Conservation (phyloP, 176 grass and related monocot species). For the Rhynchospora tenuis region DNA sequence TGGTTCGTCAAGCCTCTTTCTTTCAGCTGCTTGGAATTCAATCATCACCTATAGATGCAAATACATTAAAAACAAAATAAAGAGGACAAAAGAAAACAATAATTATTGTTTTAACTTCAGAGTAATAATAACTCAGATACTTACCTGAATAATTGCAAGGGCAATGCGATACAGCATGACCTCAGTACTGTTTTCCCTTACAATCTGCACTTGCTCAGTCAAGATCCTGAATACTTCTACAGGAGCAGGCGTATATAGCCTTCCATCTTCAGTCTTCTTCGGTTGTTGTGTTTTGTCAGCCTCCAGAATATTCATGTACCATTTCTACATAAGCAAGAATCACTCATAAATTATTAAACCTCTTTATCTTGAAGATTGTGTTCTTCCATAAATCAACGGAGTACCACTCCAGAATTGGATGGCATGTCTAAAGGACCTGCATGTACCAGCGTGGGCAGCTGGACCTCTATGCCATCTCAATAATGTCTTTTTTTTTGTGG, state of each 20-base stretch:
- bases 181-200: slow-evolving; percentile 95
- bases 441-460: background rate
- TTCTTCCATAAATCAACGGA: background rate
- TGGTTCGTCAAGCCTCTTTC: slow-evolving; percentile 77
- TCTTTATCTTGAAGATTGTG: slow-evolving; percentile 13
- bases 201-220: slow-evolving; percentile 94
- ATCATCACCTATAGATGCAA: slow-evolving; percentile 78
- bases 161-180: slow-evolving; percentile 98
- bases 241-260: slow-evolving; percentile 85
- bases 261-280: slow-evolving; percentile 82
- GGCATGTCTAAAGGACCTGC: background rate
- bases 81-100: background rate
- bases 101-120: slow-evolving; percentile 12
- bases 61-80: slow-evolving; percentile 19
- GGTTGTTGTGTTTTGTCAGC: slow-evolving; percentile 95
- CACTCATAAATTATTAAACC: background rate
- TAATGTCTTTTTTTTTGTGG: background rate
- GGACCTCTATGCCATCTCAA: background rate
- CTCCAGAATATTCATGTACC: slow-evolving; percentile 98
- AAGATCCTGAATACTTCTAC: slow-evolving; percentile 99
- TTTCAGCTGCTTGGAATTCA: slow-evolving; percentile 99
- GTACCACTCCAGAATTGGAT: background rate
- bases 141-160: slow-evolving; percentile 91
- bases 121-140: background rate
- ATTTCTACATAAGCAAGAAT: slow-evolving; percentile 75